A percentile compares a stretch with the other conserved stretches of the same genome.
These are phyloP conservation scores for Aspergillus mulundensis DNA, from an alignment of 495 filamentous ascomycete species.

Conservation along the genomic window DNA sequence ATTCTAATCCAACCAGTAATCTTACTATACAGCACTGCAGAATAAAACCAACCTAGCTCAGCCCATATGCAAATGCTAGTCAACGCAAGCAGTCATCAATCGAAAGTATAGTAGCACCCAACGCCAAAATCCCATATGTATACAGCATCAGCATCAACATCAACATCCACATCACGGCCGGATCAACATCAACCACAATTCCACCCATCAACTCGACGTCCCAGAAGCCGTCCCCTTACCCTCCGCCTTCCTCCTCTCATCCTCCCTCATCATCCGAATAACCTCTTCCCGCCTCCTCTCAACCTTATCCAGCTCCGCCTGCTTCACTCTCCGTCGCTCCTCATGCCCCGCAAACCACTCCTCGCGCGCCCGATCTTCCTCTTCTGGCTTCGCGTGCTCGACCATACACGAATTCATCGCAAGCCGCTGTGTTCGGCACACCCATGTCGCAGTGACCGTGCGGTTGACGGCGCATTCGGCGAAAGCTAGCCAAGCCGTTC, in stretches of 20 bases:
- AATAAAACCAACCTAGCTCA: neutral
- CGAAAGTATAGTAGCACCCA: neutral
- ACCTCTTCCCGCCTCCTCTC: conserved; percentile 44
- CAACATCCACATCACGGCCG: neutral
- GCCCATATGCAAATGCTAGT: neutral
- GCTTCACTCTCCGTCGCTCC: conserved; percentile 59
- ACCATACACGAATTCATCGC: conserved; percentile 95
- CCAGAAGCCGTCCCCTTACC: neutral
- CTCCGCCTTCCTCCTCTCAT: conserved; percentile 33
- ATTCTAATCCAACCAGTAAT: conserved; percentile 5
- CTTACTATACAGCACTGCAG: conserved; percentile 3
- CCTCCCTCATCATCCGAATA: conserved; percentile 53
- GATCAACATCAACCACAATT: neutral
- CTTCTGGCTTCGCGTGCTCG: conserved; percentile 71
- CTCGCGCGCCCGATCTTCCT: conserved; percentile 84
- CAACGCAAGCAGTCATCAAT: neutral
- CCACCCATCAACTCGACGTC: neutral
- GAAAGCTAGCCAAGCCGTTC: conserved; percentile 55
- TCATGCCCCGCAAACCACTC: conserved; percentile 82
- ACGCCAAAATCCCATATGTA: conserved; percentile 2
- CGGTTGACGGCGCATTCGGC: conserved; percentile 82
- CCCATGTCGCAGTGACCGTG: conserved; percentile 80
- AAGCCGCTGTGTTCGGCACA: conserved; percentile 71
- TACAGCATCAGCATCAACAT: neutral
- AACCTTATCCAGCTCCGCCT: conserved; percentile 51